These are phyloP conservation scores for Boletus subluridellus DNA, from an alignment of 1,284 basidiomycete species.

Conservation along the genomic window DNA sequence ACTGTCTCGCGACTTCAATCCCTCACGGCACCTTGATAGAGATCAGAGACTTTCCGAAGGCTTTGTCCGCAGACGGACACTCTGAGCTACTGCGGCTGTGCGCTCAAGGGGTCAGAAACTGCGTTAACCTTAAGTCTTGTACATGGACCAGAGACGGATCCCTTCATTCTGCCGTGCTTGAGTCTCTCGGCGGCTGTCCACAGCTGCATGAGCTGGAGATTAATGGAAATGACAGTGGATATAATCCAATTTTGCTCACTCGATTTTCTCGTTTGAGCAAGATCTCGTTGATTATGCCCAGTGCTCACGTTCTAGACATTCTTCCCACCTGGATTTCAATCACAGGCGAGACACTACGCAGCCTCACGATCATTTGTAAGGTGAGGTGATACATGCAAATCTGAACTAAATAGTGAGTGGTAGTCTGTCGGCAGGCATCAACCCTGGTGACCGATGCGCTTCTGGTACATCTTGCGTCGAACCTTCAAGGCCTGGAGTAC, in stretches of 20 bases:
- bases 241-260: slow-evolving; percentile 47
- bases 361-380: slow-evolving; percentile 65
- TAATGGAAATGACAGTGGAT: slow-evolving; percentile 57
- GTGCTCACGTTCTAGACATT: slow-evolving; percentile 45
- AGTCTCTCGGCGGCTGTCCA: slow-evolving; percentile 43
- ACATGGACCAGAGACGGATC: slow-evolving; percentile 76
- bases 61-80: slow-evolving; percentile 31
- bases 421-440: slow-evolving; percentile 43
- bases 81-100: slow-evolving; percentile 41
- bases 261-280: slow-evolving; percentile 47
- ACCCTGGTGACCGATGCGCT: slow-evolving; percentile 53
- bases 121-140: slow-evolving; percentile 55
- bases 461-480: slow-evolving; percentile 47
- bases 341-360: slow-evolving; percentile 45
- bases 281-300: slow-evolving; percentile 71
- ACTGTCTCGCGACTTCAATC: background rate
- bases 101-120: slow-evolving; percentile 53
- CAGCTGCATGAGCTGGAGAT: slow-evolving; percentile 58
- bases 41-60: slow-evolving; percentile 64
- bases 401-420: background rate
- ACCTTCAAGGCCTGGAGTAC: slow-evolving; percentile 48
- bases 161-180: slow-evolving; percentile 53
- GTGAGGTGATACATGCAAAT: slow-evolving; percentile 34
- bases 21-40: slow-evolving; percentile 37
- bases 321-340: slow-evolving; percentile 50